phyloP scores from a whole-genome alignment of 768 basidiomycete species.

The Lactifluus volemus region DNA sequence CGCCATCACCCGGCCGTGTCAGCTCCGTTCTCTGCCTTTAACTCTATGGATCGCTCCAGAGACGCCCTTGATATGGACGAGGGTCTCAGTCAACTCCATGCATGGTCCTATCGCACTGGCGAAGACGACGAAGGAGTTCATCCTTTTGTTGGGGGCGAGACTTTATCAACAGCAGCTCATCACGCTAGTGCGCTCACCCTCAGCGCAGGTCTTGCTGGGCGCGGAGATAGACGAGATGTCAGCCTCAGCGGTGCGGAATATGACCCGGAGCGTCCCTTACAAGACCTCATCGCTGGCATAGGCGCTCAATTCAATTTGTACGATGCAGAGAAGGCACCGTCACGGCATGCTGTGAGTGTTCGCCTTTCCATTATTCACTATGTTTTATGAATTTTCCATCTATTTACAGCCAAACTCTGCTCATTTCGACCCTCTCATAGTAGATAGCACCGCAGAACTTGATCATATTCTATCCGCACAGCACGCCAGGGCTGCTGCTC shows the following conservation, averaged over 20 bases:
- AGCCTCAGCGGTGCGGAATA: constrained; percentile 73
- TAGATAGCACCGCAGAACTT: constrained; percentile 54
- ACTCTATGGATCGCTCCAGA: constrained; percentile 51
- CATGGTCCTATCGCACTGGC: constrained; percentile 33
- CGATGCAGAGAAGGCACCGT: constrained; percentile 43
- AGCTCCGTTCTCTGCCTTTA: constrained; percentile 43
- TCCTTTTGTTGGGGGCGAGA: constrained; percentile 54
- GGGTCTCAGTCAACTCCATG: constrained; percentile 27
- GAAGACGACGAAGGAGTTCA: constrained; percentile 60
- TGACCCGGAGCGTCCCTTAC: constrained; percentile 73
- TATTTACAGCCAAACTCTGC: constrained; percentile 24
- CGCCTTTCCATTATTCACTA: not conserved
- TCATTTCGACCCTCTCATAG: constrained; percentile 46
- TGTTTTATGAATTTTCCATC: constrained; percentile 1
- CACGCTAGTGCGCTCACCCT: constrained; percentile 86
- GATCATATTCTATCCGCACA: constrained; percentile 54
- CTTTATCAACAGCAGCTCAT: constrained; percentile 77
- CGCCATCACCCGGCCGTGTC: constrained; percentile 55
- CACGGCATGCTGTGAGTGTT: constrained; percentile 39
- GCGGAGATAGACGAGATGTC: constrained; percentile 43
- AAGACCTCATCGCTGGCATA: constrained; percentile 60
- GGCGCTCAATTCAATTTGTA: constrained; percentile 49
- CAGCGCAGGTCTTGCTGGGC: constrained; percentile 65
- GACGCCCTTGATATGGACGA: constrained; percentile 51
- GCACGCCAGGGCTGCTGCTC: constrained; percentile 34